Base-by-base conservation (phyloP, 75 land plant genomes). In the Selaginella tamariscina region DNA sequence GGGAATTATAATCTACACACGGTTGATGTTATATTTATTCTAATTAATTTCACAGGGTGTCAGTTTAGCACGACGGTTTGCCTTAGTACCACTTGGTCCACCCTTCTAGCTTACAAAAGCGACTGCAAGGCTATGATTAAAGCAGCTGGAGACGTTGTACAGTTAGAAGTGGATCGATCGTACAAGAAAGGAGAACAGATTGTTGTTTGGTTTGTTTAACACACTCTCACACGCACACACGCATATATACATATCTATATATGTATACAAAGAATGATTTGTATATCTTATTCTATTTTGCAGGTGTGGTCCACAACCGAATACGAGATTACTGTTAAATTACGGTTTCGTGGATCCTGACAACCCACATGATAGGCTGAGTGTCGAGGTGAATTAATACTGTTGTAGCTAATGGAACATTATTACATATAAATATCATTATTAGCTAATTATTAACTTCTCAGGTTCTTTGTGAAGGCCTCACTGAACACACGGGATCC, bases 301-400 rank as follows among this genome's bases (percentile, higher is more conserved):
- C 24, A 94, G 98, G 98, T 94, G 98, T 79, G 98, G 98, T 0
- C 98, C 98, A 31, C 98, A 94, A 75, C 96, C 98, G 75, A 94
- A 94, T 77, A 81, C 91, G 32, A 87, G 84, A 69, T 73, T 94
- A 76, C 77, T 94, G 57, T 60, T 94, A 29, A 94, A 94, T 69
- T 94, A 94, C 74, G 98, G 98, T 30, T 94, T 90, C 83, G 96
- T 94, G 54, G 98, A 94, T 72, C 91, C 89, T 68, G 98, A 94
- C 32, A 94, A 94, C 65, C 82, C 96, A 32, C 81, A 94, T 76
- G 96, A 94, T 56, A 84, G 98, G 2, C 44, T 94, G 28, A 71
- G 79, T 30, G 75, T 94, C 66, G 78, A 90, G 96, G 98, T 94
- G 75, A 60, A 18, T 11, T 27, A 13, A 22, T 2, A 21, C 0